Percentiles rank a stretch among this genome's conserved stretches.
Conservation (phyloP, 1,284 basidiomycete genomes). For the Trichosporon coremiiforme region DNA sequence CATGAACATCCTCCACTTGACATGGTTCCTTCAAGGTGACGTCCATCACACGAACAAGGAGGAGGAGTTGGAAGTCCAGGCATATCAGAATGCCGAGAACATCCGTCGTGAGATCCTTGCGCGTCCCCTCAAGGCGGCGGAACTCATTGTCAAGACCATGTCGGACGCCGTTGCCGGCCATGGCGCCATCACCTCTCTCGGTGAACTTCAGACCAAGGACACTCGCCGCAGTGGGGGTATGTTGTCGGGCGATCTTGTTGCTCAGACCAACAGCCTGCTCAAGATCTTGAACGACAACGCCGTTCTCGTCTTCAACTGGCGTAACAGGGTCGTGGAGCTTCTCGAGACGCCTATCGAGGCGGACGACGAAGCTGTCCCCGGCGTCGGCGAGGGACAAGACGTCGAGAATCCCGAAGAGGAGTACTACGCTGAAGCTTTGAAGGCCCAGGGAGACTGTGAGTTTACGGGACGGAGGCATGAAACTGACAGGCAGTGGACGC, state of each 20-base stretch:
- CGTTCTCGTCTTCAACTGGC: slow-evolving; percentile 47
- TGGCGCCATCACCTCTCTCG: slow-evolving; percentile 27
- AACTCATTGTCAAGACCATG: slow-evolving; percentile 29
- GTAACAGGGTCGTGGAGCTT: slow-evolving; percentile 45
- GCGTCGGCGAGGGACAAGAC: slow-evolving; percentile 35
- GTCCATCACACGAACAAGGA: slow-evolving; percentile 43
- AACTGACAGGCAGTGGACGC: slow-evolving; percentile 45
- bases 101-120: slow-evolving; percentile 48
- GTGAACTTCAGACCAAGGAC: slow-evolving; percentile 37
- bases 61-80: slow-evolving; percentile 35
- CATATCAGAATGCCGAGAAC: slow-evolving; percentile 37
- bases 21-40: slow-evolving; percentile 51
- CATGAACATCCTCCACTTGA: slow-evolving; percentile 44
- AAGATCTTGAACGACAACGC: slow-evolving; percentile 53
- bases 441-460: slow-evolving; percentile 51
- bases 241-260: slow-evolving; percentile 32
- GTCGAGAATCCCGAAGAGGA: slow-evolving; percentile 51
- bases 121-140: slow-evolving; percentile 39
- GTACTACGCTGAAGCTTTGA: slow-evolving; percentile 50
- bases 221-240: slow-evolving; percentile 36
- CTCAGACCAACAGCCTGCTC: slow-evolving; percentile 41
- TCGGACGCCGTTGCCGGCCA: neutral
- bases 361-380: slow-evolving; percentile 29
- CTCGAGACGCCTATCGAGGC: slow-evolving; percentile 45
- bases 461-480: neutral